Percentiles rank a stretch among this genome's conserved stretches.
Evolutionary conservation across 306 rosid genomes (phyloP).

Genomic region (Sesbania bispinosa): DNA sequence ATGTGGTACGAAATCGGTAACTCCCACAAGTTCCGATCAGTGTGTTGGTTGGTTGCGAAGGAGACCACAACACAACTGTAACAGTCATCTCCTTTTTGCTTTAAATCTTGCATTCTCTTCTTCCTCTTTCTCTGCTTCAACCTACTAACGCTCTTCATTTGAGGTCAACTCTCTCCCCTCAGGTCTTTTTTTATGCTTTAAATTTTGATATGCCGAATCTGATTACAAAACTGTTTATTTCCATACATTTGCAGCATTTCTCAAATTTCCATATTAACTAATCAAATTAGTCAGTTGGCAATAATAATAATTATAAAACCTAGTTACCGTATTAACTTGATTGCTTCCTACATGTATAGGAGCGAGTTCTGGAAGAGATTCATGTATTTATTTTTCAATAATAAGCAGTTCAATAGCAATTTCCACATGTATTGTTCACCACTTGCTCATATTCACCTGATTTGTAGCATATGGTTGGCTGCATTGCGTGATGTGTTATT

Average conservation of each 20-base stretch:
- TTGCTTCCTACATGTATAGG: background rate
- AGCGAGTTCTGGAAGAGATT: background rate
- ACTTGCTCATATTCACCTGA: background rate
- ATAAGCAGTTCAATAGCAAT: background rate
- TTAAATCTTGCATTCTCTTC: background rate
- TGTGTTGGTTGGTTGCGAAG: too few relatives aligned
- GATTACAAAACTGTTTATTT: too few relatives aligned
- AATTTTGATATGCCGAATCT: too few relatives aligned
- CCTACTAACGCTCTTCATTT: background rate
- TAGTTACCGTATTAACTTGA: background rate
- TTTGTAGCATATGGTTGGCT: background rate
- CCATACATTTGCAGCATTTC: too few relatives aligned
- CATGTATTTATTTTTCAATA: background rate
- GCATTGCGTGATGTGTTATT: background rate
- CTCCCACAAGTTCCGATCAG: too few relatives aligned
- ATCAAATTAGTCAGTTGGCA: too few relatives aligned
- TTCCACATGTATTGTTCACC: background rate
- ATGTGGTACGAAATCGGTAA: too few relatives aligned
- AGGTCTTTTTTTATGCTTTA: too few relatives aligned
- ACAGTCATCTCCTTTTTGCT: background rate
- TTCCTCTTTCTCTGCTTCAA: background rate
- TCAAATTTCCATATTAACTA: too few relatives aligned
- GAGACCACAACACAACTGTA: too few relatives aligned
- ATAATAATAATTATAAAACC: background rate
- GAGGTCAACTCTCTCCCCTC: constrained; percentile 19